These are phyloP conservation scores for Ceratonia siliqua DNA, from an alignment of 306 rosid genomes.

Conservation along the genomic window DNA sequence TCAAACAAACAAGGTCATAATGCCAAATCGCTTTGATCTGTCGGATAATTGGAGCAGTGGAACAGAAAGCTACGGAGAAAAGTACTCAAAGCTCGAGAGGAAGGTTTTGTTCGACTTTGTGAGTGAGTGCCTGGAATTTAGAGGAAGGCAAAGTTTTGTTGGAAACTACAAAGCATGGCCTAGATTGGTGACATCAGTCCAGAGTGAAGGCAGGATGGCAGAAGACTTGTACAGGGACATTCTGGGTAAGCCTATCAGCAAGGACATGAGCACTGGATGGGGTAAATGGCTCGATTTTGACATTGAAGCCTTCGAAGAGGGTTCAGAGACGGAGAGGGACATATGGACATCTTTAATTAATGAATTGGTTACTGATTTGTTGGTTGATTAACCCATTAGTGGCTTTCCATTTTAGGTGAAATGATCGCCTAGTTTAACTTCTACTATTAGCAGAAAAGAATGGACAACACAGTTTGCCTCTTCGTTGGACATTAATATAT, in stretches of 20 bases:
- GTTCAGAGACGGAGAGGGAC: conserved; percentile 56
- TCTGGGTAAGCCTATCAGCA: conserved; percentile 59
- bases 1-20: conserved; percentile 39
- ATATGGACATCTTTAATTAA: conserved; percentile 54
- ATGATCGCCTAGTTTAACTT: conserved; percentile 6
- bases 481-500: too few species aligned
- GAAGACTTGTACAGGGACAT: conserved; percentile 69
- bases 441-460: neutral
- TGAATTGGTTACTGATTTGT: conserved; percentile 70
- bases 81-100: conserved; percentile 38
- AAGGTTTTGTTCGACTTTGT: conserved; percentile 69
- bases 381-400: conserved; percentile 35
- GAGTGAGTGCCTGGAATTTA: conserved; percentile 54
- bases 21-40: conserved; percentile 59
- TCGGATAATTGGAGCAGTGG: conserved; percentile 48
- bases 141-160: conserved; percentile 43
- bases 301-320: conserved; percentile 67
- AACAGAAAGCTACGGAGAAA: conserved; percentile 37
- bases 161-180: conserved; percentile 61
- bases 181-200: conserved; percentile 45
- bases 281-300: conserved; percentile 84
- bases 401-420: neutral
- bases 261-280: conserved; percentile 70
- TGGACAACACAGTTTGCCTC: conserved; percentile 23
- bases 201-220: conserved; percentile 50